A percentile compares a stretch with the other conserved stretches of the same genome.
These are phyloP conservation scores for Coprinellus aureogranulatus DNA, from an alignment of 768 basidiomycete species.

Conservation along the genomic window DNA sequence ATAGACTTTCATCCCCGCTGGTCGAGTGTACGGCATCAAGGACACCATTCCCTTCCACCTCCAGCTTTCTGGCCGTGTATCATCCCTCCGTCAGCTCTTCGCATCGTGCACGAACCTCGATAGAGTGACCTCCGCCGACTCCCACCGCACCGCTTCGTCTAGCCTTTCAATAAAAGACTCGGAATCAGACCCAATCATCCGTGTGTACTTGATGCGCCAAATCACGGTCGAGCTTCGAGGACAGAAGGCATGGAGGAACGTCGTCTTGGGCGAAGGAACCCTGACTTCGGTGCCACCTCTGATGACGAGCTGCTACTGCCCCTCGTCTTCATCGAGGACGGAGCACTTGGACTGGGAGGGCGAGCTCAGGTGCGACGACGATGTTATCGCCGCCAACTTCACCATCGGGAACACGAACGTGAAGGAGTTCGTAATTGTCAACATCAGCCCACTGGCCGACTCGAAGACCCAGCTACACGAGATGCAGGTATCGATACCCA, in stretches of 20 bases:
- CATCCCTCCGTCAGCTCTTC: conserved; percentile 48
- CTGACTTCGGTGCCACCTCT: conserved; percentile 44
- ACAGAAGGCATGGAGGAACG: conserved; percentile 36
- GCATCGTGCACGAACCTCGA: conserved; percentile 19
- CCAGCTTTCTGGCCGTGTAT: conserved; percentile 49
- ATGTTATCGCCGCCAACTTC: conserved; percentile 47
- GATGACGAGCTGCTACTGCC: conserved; percentile 20
- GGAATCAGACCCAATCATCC: conserved; percentile 31
- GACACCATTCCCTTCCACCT: conserved; percentile 66
- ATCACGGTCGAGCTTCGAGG: conserved; percentile 34
- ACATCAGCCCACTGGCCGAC: conserved; percentile 39
- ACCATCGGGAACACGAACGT: conserved; percentile 39
- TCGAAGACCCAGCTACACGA: conserved; percentile 32
- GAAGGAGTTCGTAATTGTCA: conserved; percentile 58
- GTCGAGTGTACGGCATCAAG: conserved; percentile 49
- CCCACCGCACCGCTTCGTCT: conserved; percentile 14
- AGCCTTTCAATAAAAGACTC: conserved; percentile 6
- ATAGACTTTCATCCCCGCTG: conserved; percentile 63
- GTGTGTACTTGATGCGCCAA: conserved; percentile 55
- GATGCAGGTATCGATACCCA: conserved; percentile 47
- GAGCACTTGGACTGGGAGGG: conserved; percentile 64
- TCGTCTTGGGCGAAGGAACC: conserved; percentile 46
- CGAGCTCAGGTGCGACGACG: conserved; percentile 37
- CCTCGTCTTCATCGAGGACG: conserved; percentile 23
- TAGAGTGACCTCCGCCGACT: conserved; percentile 22